Evolutionary conservation across 305 asterid genomes (phyloP), one percentile per base, ranked within the genome.

Genomic region (Andrographis paniculata): DNA sequence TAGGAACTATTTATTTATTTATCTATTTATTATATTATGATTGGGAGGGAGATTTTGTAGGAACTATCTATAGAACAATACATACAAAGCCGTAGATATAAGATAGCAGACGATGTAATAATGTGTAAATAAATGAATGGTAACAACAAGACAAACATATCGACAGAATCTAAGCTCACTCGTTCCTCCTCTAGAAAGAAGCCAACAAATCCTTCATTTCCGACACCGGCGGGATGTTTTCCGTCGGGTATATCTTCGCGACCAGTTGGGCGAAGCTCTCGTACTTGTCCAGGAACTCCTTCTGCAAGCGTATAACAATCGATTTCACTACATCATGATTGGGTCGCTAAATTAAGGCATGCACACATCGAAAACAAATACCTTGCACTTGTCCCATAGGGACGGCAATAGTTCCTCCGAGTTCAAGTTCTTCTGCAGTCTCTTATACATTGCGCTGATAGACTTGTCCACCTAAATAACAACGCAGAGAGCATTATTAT

Each of bases 351-450:
- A n/a, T 9, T 16, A 38, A 22, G 45, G 15, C 17, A 43, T 18
- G 33, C n/a, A n/a, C n/a, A n/a, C n/a, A n/a, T 13, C 17, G 48
- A 12, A 13, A 41, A 47, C 9, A 59, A 50, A 54, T 81, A 92
- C 99, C 99, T 92, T 87, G 91, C 94, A 92, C 66, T 92, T 92
- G 76, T 92, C 99, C 99, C 99, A 92, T 42, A 92, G 63, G 17
- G 99, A 87, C 74, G 99, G 99, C 73, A 87, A 60, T 61, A 92
- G 73, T 73, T 92, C 99, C 66, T 92, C 97, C 1, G 99, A 79
- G 24, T 93, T 92, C 63, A 87, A 69, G 58, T 82, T 92, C 86
- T 84, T 92, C 71, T 84, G 96, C 69, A 92, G 63, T 67, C 77
- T 79, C 64, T 87, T 92, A 55, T 79, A 82, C 99, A 92, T 92